These are phyloP conservation scores for Alternaria postmessia DNA, from an alignment of 2,329 filamentous ascomycete species.

Conservation along the genomic window DNA sequence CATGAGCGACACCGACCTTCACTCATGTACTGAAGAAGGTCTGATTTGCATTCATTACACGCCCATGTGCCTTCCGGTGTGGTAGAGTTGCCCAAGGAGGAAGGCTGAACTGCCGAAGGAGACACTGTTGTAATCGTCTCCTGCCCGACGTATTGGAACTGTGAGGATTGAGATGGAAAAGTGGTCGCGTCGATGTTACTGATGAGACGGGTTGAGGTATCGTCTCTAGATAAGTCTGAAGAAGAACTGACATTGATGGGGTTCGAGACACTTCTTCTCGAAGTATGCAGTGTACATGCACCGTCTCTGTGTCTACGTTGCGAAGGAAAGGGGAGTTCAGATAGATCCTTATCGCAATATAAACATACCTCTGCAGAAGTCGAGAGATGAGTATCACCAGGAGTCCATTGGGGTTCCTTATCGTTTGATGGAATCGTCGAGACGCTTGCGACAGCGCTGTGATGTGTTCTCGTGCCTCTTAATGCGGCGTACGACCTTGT, in stretches of 20 bases:
- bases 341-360: background rate
- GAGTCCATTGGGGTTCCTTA: background rate
- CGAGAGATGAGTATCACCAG: background rate
- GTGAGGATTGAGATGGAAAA: background rate
- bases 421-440: background rate
- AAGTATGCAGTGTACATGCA: background rate
- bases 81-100: background rate
- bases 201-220: background rate
- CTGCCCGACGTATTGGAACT: background rate
- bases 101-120: background rate
- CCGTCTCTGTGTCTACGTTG: background rate
- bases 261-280: background rate
- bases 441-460: background rate
- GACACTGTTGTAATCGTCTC: background rate
- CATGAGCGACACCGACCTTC: background rate
- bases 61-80: conserved; percentile 5
- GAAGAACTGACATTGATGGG: background rate
- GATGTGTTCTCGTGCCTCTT: background rate
- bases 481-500: background rate
- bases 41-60: conserved; percentile 5
- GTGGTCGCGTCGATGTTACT: background rate
- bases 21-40: background rate
- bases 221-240: background rate
- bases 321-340: background rate
- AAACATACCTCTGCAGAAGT: background rate